Conservation (phyloP, 345 rosid species). For the Eutrema yunnanense region DNA sequence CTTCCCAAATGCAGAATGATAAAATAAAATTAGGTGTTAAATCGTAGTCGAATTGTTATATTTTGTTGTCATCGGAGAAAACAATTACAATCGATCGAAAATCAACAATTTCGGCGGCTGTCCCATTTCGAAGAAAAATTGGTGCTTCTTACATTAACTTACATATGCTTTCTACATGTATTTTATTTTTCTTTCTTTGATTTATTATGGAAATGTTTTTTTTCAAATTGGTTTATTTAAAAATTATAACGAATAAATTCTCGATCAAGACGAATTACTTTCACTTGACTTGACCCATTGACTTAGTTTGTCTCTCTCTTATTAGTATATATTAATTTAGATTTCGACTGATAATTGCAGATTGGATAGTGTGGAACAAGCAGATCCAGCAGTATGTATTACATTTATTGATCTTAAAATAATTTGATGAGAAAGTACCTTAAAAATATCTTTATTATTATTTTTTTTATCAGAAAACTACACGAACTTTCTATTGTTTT, state of each 20-base stretch:
- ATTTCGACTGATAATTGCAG: too few species aligned
- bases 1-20: neutral
- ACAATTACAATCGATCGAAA: neutral
- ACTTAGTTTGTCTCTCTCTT: neutral
- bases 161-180: neutral
- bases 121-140: neutral
- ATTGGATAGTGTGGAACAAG: too few species aligned
- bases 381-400: too few species aligned
- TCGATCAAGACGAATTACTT: neutral
- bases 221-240: neutral
- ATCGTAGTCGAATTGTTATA: slow-evolving; percentile 3
- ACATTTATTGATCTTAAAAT: too few species aligned
- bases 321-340: too few species aligned
- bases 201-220: neutral
- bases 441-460: too few species aligned
- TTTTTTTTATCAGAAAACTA: too few species aligned
- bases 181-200: neutral
- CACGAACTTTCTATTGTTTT: too few species aligned
- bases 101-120: slow-evolving; percentile 17
- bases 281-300: slow-evolving; percentile 1
- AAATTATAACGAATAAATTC: neutral
- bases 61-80: slow-evolving; percentile 10
- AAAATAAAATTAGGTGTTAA: neutral
- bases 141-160: neutral
- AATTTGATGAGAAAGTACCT: too few species aligned